Evolutionary conservation across 208 protist species (phyloP).

Genomic region (Crithidia mellificae): DNA sequence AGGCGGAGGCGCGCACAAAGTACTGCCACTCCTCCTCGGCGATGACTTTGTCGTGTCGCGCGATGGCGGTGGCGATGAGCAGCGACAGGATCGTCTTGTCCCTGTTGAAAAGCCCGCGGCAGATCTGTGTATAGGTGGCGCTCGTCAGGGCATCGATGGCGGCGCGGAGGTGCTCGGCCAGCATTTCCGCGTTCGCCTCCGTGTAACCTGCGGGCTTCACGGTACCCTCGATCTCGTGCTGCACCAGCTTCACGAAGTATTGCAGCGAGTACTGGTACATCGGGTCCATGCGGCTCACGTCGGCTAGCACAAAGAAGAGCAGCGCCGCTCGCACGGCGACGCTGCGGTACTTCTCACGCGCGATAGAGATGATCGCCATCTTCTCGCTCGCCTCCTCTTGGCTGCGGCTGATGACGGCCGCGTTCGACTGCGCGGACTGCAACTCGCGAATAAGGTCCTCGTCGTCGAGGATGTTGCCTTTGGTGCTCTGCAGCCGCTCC

Average conservation of each 20-base stretch:
- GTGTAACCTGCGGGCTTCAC: slow-evolving; percentile 53
- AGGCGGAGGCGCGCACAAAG: slow-evolving; percentile 86
- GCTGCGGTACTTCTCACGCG: slow-evolving; percentile 87
- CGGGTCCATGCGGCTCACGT: slow-evolving; percentile 94
- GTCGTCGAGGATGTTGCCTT: slow-evolving; percentile 96
- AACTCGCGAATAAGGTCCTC: slow-evolving; percentile 93
- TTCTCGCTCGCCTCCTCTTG: slow-evolving; percentile 92
- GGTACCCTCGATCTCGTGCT: slow-evolving; percentile 80
- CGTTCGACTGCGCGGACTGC: slow-evolving; percentile 92
- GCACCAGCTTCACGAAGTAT: slow-evolving; percentile 97
- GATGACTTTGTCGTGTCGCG: slow-evolving; percentile 58
- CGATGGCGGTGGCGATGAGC: slow-evolving; percentile 91
- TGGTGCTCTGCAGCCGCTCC: slow-evolving; percentile 80
- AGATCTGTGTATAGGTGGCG: slow-evolving; percentile 95
- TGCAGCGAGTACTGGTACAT: slow-evolving; percentile 99
- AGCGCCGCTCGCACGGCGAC: slow-evolving; percentile 91
- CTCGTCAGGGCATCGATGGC: slow-evolving; percentile 89
- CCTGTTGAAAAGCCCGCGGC: slow-evolving; percentile 97
- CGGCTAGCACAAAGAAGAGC: slow-evolving; percentile 95
- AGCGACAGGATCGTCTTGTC: slow-evolving; percentile 97
- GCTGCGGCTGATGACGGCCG: slow-evolving; percentile 84
- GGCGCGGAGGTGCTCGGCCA: slow-evolving; percentile 73
- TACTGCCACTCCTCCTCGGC: slow-evolving; percentile 92
- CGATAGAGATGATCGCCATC: slow-evolving; percentile 91
- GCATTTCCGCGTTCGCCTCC: slow-evolving; percentile 54